Percentiles rank a stretch among this genome's conserved stretches.
phyloP scores from a whole-genome alignment of 2,329 filamentous ascomycete genomes.

The Stemphylium beticola region DNA sequence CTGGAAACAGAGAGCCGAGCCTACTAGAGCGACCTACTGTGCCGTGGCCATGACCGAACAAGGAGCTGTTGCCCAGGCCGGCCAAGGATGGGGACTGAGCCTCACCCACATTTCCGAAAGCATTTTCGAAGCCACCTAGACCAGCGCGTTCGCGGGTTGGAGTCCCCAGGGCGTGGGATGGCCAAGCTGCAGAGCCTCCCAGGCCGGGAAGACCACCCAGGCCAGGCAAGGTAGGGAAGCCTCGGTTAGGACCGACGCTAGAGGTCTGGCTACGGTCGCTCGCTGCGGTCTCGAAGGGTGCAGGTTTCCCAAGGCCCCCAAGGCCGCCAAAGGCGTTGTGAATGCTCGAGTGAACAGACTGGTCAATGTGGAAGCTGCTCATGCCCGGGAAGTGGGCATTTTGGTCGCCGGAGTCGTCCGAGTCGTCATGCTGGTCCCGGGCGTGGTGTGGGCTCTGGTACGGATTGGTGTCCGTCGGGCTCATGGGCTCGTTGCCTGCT shows the following conservation, averaged over 20 bases:
- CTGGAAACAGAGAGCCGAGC: slow-evolving; percentile 84
- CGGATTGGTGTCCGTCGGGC: slow-evolving; percentile 94
- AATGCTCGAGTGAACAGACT: slow-evolving; percentile 49
- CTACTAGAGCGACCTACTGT: slow-evolving; percentile 80
- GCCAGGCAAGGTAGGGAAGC: slow-evolving; percentile 68
- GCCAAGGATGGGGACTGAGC: slow-evolving; percentile 76
- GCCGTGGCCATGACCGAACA: slow-evolving; percentile 69
- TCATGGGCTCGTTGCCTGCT: slow-evolving; percentile 72
- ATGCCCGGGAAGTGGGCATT: slow-evolving; percentile 59
- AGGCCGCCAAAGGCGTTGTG: slow-evolving; percentile 63
- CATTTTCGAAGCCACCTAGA: slow-evolving; percentile 58
- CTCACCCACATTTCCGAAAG: slow-evolving; percentile 79
- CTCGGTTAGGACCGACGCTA: slow-evolving; percentile 77
- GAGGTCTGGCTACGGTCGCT: slow-evolving; percentile 94
- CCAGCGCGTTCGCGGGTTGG: slow-evolving; percentile 66
- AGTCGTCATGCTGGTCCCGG: slow-evolving; percentile 67
- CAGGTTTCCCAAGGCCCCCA: slow-evolving; percentile 56
- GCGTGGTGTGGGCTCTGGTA: slow-evolving; percentile 89
- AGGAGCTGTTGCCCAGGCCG: slow-evolving; percentile 65
- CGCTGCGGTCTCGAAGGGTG: slow-evolving; percentile 63
- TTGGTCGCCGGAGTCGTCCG: slow-evolving; percentile 61
- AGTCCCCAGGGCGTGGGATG: slow-evolving; percentile 74
- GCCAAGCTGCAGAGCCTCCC: slow-evolving; percentile 68
- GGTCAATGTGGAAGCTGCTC: slow-evolving; percentile 60
- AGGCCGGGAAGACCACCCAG: slow-evolving; percentile 62